phyloP scores from a whole-genome alignment of 352 stramenopile genomes.

The Globisporangium cystogenes region DNA sequence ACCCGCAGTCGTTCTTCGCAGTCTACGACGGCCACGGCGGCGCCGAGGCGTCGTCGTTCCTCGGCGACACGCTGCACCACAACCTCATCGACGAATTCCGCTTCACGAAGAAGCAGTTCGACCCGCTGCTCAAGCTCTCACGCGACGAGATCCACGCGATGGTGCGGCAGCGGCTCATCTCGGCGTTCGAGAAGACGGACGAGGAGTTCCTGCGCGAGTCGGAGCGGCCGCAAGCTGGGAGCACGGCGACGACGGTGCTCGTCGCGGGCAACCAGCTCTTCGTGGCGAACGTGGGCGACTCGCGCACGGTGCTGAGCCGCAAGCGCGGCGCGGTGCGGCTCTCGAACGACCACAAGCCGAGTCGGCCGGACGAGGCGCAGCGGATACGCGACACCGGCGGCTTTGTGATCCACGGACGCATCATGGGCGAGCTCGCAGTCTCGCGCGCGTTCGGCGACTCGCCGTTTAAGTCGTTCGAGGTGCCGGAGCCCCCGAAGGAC shows the following conservation, averaged over 20 bases:
- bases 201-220: slow-evolving; percentile 65
- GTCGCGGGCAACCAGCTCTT: slow-evolving; percentile 91
- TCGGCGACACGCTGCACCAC: slow-evolving; percentile 71
- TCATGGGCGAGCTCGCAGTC: slow-evolving; percentile 91
- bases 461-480: slow-evolving; percentile 94
- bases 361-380: slow-evolving; percentile 90
- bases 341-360: slow-evolving; percentile 97
- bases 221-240: slow-evolving; percentile 79
- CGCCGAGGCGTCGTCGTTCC: slow-evolving; percentile 89
- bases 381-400: slow-evolving; percentile 92
- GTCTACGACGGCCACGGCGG: slow-evolving; percentile 98
- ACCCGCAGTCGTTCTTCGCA: slow-evolving; percentile 92
- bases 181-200: slow-evolving; percentile 66
- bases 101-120: slow-evolving; percentile 33
- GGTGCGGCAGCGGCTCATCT: slow-evolving; percentile 41
- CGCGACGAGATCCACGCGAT: slow-evolving; percentile 39
- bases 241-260: slow-evolving; percentile 93
- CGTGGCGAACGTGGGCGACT: slow-evolving; percentile 96
- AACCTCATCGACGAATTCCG: slow-evolving; percentile 62
- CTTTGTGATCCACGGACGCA: slow-evolving; percentile 87
- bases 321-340: slow-evolving; percentile 84
- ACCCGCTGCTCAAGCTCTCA: slow-evolving; percentile 29
- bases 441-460: slow-evolving; percentile 88
- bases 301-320: slow-evolving; percentile 91
- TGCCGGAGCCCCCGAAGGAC: slow-evolving; percentile 33